Conservation (phyloP, 257 asterid genomes). For the Orobanche coerulescens region DNA sequence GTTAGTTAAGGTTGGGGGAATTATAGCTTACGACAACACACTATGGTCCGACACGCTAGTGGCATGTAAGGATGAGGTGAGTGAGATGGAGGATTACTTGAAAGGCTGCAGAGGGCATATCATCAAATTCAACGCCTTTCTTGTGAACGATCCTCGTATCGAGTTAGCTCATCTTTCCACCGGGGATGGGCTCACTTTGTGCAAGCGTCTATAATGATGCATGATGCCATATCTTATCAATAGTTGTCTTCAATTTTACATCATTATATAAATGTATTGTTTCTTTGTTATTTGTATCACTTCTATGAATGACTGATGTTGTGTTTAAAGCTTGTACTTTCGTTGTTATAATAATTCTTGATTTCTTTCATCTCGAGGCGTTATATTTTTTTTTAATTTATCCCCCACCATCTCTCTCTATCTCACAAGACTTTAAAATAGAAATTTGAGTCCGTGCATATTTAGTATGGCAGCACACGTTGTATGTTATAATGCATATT, state of each 20-base stretch:
- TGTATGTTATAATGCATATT: too few relatives aligned
- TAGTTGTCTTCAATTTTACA: neutral
- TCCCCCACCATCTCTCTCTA: too few relatives aligned
- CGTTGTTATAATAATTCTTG: neutral
- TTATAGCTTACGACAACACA: slow-evolving; percentile 61
- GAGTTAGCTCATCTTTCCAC: slow-evolving; percentile 54
- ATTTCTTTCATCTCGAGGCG: neutral
- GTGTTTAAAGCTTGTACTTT: neutral
- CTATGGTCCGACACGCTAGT: slow-evolving; percentile 52
- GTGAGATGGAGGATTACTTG: slow-evolving; percentile 30
- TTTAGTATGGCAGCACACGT: too few relatives aligned
- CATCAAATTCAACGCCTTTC: slow-evolving; percentile 36
- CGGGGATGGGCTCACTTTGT: slow-evolving; percentile 61
- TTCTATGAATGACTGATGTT: neutral
- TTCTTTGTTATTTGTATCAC: neutral
- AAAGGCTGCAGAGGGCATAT: slow-evolving; percentile 27
- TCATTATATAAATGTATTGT: neutral
- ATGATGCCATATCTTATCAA: neutral
- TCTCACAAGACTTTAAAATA: too few relatives aligned
- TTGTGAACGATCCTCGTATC: slow-evolving; percentile 45
- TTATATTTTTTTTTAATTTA: too few relatives aligned
- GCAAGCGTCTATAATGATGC: slow-evolving; percentile 37
- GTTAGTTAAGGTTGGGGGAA: slow-evolving; percentile 49
- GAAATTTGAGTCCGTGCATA: too few relatives aligned
- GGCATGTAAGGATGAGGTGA: slow-evolving; percentile 33